Evolutionary conservation across 371 early-diverging fungal genomes (phyloP).

Genomic region (Umbelopsis sp.): DNA sequence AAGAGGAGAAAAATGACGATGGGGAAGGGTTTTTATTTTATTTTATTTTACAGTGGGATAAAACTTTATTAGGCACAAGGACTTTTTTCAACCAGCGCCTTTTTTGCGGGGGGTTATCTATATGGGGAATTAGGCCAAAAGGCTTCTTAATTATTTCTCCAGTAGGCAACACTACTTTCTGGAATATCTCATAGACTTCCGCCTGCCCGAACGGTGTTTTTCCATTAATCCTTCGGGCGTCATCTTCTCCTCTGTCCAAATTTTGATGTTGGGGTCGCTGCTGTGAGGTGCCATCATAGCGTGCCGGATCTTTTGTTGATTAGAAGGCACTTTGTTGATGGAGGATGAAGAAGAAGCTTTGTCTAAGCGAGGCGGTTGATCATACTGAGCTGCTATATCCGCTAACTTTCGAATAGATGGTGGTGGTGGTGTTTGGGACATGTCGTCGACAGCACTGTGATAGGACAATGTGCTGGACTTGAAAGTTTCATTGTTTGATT

Average conservation of each 20-base stretch:
- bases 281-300: slow-evolving; percentile 6
- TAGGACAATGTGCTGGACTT: too few relatives aligned
- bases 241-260: slow-evolving; percentile 14
- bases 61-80: neutral
- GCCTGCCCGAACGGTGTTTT: neutral
- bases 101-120: neutral
- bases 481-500: neutral
- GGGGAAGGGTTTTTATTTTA: neutral
- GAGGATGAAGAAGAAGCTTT: neutral
- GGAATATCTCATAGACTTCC: neutral
- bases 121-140: slow-evolving; percentile 1
- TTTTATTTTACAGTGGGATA: too few relatives aligned
- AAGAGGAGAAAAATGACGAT: neutral
- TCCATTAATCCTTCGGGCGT: slow-evolving; percentile 9
- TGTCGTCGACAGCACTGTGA: too few relatives aligned
- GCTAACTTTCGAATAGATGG: neutral
- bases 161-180: slow-evolving; percentile 9
- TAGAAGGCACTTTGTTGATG: neutral
- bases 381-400: slow-evolving; percentile 5
- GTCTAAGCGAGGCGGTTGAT: neutral
- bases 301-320: slow-evolving; percentile 9
- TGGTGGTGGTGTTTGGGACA: too few relatives aligned
- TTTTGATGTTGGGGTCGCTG: slow-evolving; percentile 1
- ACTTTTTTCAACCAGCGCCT: neutral
- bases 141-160: neutral